These are phyloP conservation scores for Lactifluus volemus DNA, from an alignment of 768 basidiomycete genomes.

Conservation along the genomic window DNA sequence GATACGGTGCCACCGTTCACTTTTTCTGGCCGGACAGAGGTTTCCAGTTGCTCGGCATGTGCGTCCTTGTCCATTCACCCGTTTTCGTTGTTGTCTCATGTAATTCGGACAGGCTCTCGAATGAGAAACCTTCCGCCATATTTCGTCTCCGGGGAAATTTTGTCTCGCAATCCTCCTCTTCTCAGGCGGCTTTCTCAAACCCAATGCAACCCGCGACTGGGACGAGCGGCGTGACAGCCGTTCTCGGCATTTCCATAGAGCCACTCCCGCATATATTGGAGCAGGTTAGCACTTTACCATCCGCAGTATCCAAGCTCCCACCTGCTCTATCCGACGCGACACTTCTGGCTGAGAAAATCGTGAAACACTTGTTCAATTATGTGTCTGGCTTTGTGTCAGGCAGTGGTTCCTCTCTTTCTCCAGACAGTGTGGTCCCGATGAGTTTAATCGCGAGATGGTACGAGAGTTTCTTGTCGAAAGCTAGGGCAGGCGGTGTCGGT, in stretches of 20 bases:
- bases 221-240: conserved; percentile 42
- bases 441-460: conserved; percentile 61
- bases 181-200: conserved; percentile 27
- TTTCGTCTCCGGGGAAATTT: conserved; percentile 71
- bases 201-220: conserved; percentile 22
- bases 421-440: conserved; percentile 53
- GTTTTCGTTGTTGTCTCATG: background rate
- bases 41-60: conserved; percentile 82
- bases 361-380: conserved; percentile 71
- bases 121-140: conserved; percentile 84
- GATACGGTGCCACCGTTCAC: conserved; percentile 78
- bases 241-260: conserved; percentile 76
- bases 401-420: conserved; percentile 33
- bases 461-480: conserved; percentile 52
- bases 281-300: conserved; percentile 45
- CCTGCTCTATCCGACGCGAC: conserved; percentile 36
- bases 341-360: conserved; percentile 56
- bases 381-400: conserved; percentile 49
- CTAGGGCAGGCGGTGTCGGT: conserved; percentile 46
- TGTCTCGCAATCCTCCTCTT: conserved; percentile 27
- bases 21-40: conserved; percentile 84
- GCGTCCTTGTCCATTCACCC: conserved; percentile 23
- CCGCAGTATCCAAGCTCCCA: conserved; percentile 23
- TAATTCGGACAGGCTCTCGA: conserved; percentile 55
- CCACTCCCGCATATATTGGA: conserved; percentile 53